Base-by-base conservation (phyloP, 2,329 filamentous ascomycete genomes). In the Penicillium sp. region DNA sequence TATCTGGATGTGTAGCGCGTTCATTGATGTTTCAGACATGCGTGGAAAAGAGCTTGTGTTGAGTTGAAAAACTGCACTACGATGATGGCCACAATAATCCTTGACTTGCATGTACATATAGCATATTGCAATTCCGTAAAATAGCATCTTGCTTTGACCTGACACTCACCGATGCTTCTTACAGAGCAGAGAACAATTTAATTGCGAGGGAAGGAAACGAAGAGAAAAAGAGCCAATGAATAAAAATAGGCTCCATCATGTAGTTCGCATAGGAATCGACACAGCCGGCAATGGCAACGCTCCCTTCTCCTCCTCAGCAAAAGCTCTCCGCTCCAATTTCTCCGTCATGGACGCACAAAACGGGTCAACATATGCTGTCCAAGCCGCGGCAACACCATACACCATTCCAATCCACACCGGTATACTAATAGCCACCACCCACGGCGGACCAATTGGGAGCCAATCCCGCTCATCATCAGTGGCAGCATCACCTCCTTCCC, bases 311-410 rank as follows among this genome's bases (percentile, higher is more conserved):
- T 75, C 73, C 35, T 74, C 70, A 43, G 79, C 78, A 66, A 83
- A 83, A 61, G 81, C 79, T 58, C 68, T 72, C 43, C 76, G 75
- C 62, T 83, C 82, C 58, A 83, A 64, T 71, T 75, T 79, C 66
- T 78, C 75, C 4, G 81, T 83, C 40, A 80, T 71, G 53, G 74
- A 73, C 1, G 81, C 82, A 68, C 82, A 84, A 53, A 79, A 78
- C 7, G 76, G 74, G 67, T 84, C 82, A n/a, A 84, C 80, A 66
- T 82, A 82, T 13, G 75, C 79, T 43, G 81, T 83, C 82, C 82
- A 84, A 45, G 81, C 73, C 66, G 80, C 78, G 0, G 82, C 82
- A 35, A 77, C 73, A 0, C 72, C 70, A 71, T 84, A 84, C 4
- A 82, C 77, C 35, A 83, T 60, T 3, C 65, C 71, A 46, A 82